These are phyloP conservation scores for Mycena indigotica DNA, from an alignment of 768 basidiomycete species.

Conservation along the genomic window DNA sequence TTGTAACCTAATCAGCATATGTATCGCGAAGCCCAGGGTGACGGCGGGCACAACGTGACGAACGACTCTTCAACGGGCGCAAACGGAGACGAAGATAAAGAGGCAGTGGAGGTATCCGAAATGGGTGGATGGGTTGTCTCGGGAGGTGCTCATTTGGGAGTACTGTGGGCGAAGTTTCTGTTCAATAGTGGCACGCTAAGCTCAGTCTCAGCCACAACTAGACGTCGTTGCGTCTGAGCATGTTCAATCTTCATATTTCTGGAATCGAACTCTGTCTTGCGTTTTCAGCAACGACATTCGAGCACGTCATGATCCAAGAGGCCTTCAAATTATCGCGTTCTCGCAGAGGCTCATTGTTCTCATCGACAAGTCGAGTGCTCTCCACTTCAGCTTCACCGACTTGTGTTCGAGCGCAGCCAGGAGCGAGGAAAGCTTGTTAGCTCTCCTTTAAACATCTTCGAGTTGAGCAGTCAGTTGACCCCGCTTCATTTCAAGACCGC, in stretches of 20 bases:
- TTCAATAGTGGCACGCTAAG: background rate
- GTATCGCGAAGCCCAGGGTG: too few relatives aligned
- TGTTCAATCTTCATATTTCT: background rate
- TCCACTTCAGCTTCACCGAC: background rate
- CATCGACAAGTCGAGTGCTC: background rate
- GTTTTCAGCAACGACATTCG: background rate
- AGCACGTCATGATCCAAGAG: too few relatives aligned
- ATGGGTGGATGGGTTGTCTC: too few relatives aligned
- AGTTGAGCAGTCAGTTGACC: background rate
- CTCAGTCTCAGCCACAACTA: background rate
- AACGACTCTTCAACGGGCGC: too few relatives aligned
- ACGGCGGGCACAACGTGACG: too few relatives aligned
- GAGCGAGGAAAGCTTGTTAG: background rate
- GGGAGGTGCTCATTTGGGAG: too few relatives aligned
- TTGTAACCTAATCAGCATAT: too few relatives aligned
- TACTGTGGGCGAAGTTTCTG: background rate
- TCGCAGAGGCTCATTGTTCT: background rate
- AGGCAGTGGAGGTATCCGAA: too few relatives aligned
- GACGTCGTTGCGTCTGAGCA: background rate
- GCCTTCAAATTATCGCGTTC: background rate
- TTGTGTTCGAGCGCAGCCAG: background rate
- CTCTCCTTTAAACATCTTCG: background rate
- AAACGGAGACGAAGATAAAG: too few relatives aligned
- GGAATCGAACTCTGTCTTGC: background rate
- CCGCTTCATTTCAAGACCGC: background rate